Percentiles rank a stretch among this genome's conserved stretches.
Evolutionary conservation across 164 flowering plant genomes (phyloP).

Genomic region (Piper longum): DNA sequence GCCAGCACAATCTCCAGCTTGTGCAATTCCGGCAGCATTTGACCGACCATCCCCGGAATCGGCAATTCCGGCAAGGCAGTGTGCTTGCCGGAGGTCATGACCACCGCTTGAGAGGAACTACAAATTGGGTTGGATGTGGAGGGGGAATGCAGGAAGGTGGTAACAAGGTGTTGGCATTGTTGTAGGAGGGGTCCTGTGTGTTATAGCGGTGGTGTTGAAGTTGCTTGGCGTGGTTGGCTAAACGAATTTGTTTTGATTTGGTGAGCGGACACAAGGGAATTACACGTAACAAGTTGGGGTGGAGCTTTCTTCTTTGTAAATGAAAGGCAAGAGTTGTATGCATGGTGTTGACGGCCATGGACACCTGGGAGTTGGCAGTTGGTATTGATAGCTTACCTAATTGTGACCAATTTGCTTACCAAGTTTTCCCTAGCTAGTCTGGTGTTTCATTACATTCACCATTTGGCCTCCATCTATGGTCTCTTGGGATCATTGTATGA

Average conservation of each 20-base stretch:
- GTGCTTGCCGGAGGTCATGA: neutral
- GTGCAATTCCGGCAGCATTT: constrained; percentile 29
- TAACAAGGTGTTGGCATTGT: neutral
- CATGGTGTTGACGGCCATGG: neutral
- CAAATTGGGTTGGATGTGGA: neutral
- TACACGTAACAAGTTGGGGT: neutral
- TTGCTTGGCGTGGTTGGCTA: constrained; percentile 7
- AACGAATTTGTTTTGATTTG: constrained; percentile 6
- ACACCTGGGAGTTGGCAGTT: neutral
- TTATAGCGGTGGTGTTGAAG: neutral
- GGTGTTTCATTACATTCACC: no score
- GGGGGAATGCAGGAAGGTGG: neutral
- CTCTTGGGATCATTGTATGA: no score
- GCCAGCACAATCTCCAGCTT: constrained; percentile 44
- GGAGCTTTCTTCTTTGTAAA: neutral
- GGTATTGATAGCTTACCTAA: constrained; percentile 7
- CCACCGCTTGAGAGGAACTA: neutral
- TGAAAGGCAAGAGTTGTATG: neutral
- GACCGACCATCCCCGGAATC: neutral
- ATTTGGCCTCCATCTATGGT: no score
- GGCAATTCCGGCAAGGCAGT: neutral
- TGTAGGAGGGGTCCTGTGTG: neutral
- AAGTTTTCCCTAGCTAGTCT: no score
- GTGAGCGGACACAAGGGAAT: constrained; percentile 5
- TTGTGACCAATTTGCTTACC: neutral